Conservation (phyloP, 306 rosid genomes). For the Fagus sylvatica region DNA sequence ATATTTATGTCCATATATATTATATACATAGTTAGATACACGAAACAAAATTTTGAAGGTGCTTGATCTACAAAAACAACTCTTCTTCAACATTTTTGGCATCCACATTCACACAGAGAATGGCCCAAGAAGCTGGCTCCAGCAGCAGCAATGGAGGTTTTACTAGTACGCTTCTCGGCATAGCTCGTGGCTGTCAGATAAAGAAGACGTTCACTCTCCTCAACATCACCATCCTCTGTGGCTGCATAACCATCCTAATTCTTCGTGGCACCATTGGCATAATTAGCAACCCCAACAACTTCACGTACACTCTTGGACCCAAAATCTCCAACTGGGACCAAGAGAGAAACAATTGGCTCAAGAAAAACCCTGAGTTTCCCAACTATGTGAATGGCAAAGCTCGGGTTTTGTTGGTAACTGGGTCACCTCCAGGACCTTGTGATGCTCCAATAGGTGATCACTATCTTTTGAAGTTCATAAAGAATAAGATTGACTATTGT, state of each 20-base stretch:
- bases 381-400: conserved; percentile 63
- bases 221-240: conserved; percentile 89
- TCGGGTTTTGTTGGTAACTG: conserved; percentile 79
- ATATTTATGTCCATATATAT: no score
- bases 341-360: conserved; percentile 63
- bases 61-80: no score
- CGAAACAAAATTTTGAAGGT: no score
- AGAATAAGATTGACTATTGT: conserved; percentile 95
- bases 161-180: neutral
- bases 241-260: conserved; percentile 91
- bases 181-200: conserved; percentile 75
- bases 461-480: conserved; percentile 73
- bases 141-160: neutral
- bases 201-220: conserved; percentile 85
- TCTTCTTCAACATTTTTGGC: neutral
- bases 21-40: no score
- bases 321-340: conserved; percentile 70
- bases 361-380: conserved; percentile 69
- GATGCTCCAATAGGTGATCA: conserved; percentile 95
- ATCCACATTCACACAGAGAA: neutral
- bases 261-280: conserved; percentile 93
- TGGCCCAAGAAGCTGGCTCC: neutral
- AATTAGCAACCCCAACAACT: conserved; percentile 50
- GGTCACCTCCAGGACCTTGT: conserved; percentile 94
- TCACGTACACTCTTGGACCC: conserved; percentile 80